These are phyloP conservation scores for Phallus indusiatus DNA, from an alignment of 768 basidiomycete genomes.

Conservation along the genomic window DNA sequence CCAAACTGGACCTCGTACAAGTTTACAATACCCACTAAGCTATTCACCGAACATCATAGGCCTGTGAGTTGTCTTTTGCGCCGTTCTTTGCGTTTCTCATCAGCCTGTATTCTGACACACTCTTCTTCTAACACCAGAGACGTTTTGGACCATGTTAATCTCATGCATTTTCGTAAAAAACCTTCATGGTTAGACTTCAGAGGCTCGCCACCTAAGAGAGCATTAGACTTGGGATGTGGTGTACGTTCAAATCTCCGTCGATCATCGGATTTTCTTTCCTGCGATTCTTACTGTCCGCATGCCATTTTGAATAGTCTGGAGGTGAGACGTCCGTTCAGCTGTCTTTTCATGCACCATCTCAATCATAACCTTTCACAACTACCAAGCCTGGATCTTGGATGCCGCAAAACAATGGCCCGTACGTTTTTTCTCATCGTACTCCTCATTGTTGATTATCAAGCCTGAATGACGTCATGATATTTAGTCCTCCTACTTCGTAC, in stretches of 20 bases:
- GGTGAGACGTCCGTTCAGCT: not conserved
- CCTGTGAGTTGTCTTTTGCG: conserved; percentile 37
- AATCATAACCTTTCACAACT: not conserved
- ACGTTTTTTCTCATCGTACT: conserved; percentile 18
- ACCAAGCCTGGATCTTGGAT: conserved; percentile 52
- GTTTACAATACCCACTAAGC: conserved; percentile 60
- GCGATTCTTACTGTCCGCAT: conserved; percentile 36
- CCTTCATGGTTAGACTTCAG: conserved; percentile 51
- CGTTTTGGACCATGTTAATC: conserved; percentile 23
- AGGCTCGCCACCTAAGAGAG: conserved; percentile 39
- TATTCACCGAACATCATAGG: conserved; percentile 62
- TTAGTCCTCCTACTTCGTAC: conserved; percentile 5
- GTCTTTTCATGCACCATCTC: not conserved
- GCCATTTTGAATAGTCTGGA: conserved; percentile 3
- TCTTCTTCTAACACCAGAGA: conserved; percentile 10
- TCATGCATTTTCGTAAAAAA: conserved; percentile 39
- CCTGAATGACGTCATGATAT: not conserved
- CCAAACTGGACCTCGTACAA: no score
- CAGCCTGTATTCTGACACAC: not conserved
- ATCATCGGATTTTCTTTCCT: conserved; percentile 1
- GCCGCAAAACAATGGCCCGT: conserved; percentile 66
- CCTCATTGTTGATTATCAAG: not conserved
- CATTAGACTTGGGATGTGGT: conserved; percentile 66
- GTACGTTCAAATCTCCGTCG: conserved; percentile 28
- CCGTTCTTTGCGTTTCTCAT: not conserved